Conservation (phyloP, 805 yeast species). For the Metschnikowia chrysomelidarum region DNA sequence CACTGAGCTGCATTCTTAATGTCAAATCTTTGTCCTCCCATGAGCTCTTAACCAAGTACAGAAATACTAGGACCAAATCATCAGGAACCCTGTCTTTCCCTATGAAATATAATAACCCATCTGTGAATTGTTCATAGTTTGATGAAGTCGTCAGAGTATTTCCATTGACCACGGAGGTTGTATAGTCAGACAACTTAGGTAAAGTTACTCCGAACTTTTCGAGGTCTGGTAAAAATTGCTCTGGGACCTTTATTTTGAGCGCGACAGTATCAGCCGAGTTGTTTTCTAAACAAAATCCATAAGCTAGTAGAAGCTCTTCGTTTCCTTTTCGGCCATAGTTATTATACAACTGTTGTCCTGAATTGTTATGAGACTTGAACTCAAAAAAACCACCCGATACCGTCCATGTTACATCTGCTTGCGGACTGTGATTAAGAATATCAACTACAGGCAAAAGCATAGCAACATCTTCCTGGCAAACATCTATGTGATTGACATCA, state of each 20-base stretch:
- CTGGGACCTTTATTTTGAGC: slow-evolving; percentile 56
- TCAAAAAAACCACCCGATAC: slow-evolving; percentile 25
- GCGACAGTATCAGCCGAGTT: slow-evolving; percentile 60
- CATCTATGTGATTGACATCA: slow-evolving; percentile 20
- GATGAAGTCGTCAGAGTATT: slow-evolving; percentile 1
- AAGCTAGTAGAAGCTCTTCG: slow-evolving; percentile 75
- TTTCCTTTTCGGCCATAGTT: slow-evolving; percentile 89
- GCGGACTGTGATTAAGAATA: slow-evolving; percentile 68
- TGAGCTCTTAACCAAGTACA: slow-evolving; percentile 46
- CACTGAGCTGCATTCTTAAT: slow-evolving; percentile 58
- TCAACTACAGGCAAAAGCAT: slow-evolving; percentile 80
- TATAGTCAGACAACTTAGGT: slow-evolving; percentile 38
- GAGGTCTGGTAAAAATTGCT: slow-evolving; percentile 28
- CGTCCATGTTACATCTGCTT: slow-evolving; percentile 64
- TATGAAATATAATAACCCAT: slow-evolving; percentile 41
- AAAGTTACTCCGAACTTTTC: slow-evolving; percentile 35
- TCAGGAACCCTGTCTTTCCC: slow-evolving; percentile 38
- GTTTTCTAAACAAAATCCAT: slow-evolving; percentile 68
- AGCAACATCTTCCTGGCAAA: slow-evolving; percentile 44
- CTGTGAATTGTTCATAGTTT: slow-evolving; percentile 20
- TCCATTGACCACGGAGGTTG: slow-evolving; percentile 29
- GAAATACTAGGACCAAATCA: slow-evolving; percentile 52
- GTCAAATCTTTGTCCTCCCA: slow-evolving; percentile 46
- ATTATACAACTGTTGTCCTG: slow-evolving; percentile 52
- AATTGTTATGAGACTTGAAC: slow-evolving; percentile 40